Conservation (phyloP, 768 basidiomycete genomes). For the Rhodocollybia butyracea region DNA sequence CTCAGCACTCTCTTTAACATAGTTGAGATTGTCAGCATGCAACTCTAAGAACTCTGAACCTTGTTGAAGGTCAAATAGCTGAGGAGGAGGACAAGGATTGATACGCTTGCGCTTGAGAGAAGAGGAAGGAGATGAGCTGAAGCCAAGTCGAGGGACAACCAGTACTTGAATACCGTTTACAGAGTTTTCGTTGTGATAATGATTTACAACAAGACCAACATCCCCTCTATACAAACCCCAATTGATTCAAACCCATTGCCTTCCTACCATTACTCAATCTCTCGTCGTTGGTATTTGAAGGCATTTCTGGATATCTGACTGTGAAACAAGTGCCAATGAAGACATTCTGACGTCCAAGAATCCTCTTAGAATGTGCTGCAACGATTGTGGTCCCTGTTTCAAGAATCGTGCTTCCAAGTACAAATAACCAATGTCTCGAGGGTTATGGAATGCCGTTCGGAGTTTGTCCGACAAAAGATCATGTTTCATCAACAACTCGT, state of each 20-base stretch:
- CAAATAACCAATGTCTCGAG: background rate
- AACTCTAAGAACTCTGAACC: background rate
- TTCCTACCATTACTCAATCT: background rate
- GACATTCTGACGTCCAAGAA: background rate
- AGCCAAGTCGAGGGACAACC: background rate
- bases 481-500: background rate
- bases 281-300: background rate
- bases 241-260: constrained; percentile 2
- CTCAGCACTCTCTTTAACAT: background rate
- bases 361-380: background rate
- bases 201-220: background rate
- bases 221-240: background rate
- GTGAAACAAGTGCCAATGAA: background rate
- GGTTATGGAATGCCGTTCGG: background rate
- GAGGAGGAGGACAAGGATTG: background rate
- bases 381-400: background rate
- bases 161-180: background rate
- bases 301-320: background rate
- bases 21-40: background rate
- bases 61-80: background rate
- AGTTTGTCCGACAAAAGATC: background rate
- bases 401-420: background rate
- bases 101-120: background rate
- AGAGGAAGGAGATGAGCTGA: background rate
- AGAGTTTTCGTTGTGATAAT: background rate